Base-by-base conservation (phyloP, 2,329 filamentous ascomycete species). In the Nectriaceae sp. region DNA sequence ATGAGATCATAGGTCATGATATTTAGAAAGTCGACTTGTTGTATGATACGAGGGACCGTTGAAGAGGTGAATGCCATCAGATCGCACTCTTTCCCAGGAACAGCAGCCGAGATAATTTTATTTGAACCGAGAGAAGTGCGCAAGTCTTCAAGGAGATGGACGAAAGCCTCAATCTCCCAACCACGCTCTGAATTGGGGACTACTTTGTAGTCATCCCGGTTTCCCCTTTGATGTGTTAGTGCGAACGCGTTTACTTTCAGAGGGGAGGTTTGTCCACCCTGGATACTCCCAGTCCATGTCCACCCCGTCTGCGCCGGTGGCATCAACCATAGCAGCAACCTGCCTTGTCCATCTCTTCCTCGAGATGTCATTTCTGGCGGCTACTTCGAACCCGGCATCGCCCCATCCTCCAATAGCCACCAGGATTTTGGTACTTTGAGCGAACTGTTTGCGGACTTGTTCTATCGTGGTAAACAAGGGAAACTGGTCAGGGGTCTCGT, bases 321-420 rank as follows among this genome's bases (percentile, higher is more conserved):
- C 69, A 4, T 77, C 68, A 1, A 90, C 73, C 80, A 89, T 85
- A 21, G 71, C 70, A 6, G 77, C 80, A 2, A 90, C 76, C 55
- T 88, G 88, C 38, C 72, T 71, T 2, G 86, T 84, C 69, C 87
- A 91, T 6, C 68, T 70, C 50, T 75, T 71, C 15, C 84, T 78
- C 1, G 75, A 77, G 2, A 66, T 57, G 1, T 78, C 72, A 3
- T 75, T 75, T 42, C 72, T 74, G 2, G 83, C 81, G 0, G 78
- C 85, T 10, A 64, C 65, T 0, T 78, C 76, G 60, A 89, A 90
- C 0, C 85, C 87, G 1, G 79, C 84, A 50, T 89, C 84, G 0
- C 86, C 87, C 87, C 88, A 91, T 44, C 87, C 88, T 11, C 88
- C 88, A 53, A 91, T 82, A 18, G 88, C 86, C 31, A 90, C 76